Base-by-base conservation (phyloP, 371 early-diverging fungal species). In the Gilbertella persicaria region DNA sequence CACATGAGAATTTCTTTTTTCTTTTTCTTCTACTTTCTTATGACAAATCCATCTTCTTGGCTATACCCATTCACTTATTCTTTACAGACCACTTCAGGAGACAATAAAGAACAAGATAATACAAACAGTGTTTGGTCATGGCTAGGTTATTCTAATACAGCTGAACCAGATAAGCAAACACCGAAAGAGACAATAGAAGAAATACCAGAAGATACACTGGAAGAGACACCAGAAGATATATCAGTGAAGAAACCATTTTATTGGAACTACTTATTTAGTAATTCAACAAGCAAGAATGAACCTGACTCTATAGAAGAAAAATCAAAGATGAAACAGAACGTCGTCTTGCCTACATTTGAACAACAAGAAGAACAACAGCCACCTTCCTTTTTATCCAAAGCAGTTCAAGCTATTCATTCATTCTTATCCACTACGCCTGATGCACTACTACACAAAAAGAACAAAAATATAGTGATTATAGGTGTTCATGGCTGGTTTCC, bases 401-500 rank as follows among this genome's bases (percentile, higher is more conserved):
- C 58, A n/a, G 21, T 58, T 5, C 37, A 51, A 50, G 53, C 38
- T 5, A 57, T 62, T 8, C 49, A 50, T 25, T 54, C 54, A 19
- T 23, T 13, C 9, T 55, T 39, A 23, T 64, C 7, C 14, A 30
- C 47, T 20, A 23, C 48, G 25, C 20, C 43, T 2, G 45, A 25
- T 5, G 48, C 30, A 19, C 58, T 53, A 23, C 33, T 24, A 14
- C 4, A 13, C 2, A 42, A 2, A 14, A 23, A 23, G 4, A 20
- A 23, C 2, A 51, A 56, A 29, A 50, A 50, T n/a, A 60, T 89
- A 14, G 85, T 74, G 0, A 70, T 91, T 10, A 57, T 91, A 24
- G 92, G 92, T 8, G 78, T 95, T 2, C 96, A 95, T 54, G 96
- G 95, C 0, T 95, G 95, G 95, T 94, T 90, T 64, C 95, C 95